Percentiles rank a stretch among this genome's conserved stretches.
Conservation (phyloP, 352 stramenopile species). For the Pythium folliculosum region DNA sequence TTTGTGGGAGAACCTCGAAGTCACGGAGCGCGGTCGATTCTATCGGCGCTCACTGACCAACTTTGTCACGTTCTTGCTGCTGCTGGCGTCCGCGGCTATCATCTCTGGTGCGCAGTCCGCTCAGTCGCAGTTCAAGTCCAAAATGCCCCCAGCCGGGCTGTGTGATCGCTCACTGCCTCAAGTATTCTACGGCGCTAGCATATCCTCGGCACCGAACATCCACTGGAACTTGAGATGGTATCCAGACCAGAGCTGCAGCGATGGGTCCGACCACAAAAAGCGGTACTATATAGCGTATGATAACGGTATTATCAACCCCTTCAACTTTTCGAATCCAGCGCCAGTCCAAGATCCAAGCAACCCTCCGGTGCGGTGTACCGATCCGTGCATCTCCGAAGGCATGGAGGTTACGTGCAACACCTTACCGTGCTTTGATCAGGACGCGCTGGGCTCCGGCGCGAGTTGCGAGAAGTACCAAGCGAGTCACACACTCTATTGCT, state of each 20-base stretch:
- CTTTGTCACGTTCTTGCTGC: conserved; percentile 68
- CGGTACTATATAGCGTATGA: conserved; percentile 66
- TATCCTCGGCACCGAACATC: conserved; percentile 25
- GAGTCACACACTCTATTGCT: conserved; percentile 70
- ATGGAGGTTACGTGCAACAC: conserved; percentile 56
- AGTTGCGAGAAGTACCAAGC: conserved; percentile 63
- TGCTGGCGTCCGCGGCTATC: conserved; percentile 71
- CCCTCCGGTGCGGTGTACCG: conserved; percentile 38
- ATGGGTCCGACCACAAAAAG: conserved; percentile 25
- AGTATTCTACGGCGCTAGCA: conserved; percentile 59
- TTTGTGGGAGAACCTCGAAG: conserved; percentile 86
- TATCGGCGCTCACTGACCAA: conserved; percentile 70
- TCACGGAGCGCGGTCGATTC: conserved; percentile 57
- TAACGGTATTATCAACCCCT: conserved; percentile 54
- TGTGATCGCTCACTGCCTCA: conserved; percentile 57
- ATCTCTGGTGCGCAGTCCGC: conserved; percentile 79
- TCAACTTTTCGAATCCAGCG: conserved; percentile 30
- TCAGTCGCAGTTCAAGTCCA: conserved; percentile 68
- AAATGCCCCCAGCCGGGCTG: conserved; percentile 55
- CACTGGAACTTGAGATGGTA: conserved; percentile 63
- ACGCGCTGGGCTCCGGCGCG: conserved; percentile 33
- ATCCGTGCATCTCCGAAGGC: conserved; percentile 64
- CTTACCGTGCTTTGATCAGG: conserved; percentile 64
- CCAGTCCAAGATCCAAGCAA: conserved; percentile 9
- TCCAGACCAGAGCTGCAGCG: conserved; percentile 45